Base-by-base conservation (phyloP, 169 alveolate species). In the Eimeria falciformis region DNA sequence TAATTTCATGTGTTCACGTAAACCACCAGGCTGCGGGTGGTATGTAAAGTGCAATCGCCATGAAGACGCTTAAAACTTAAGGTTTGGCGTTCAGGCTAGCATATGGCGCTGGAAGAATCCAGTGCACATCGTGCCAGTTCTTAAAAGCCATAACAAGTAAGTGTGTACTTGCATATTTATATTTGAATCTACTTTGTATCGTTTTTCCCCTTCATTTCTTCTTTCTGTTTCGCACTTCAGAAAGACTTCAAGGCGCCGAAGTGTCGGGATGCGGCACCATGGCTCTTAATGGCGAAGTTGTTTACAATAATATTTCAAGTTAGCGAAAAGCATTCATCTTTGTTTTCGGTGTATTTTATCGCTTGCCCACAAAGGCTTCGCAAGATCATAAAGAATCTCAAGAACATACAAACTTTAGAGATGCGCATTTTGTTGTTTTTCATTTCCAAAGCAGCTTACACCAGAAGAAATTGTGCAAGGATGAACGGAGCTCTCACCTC, bases 211-310 rank as follows among this genome's bases (percentile, higher is more conserved):
- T 25, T 62, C 9, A 18, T 62, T 62, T 9, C 7, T 65, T 65
- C 75, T 11, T 11, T n/a, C n/a, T 21, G n/a, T 6, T 21, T 25
- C 75, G 58, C 2, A 27, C 29, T 50, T 14, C 75, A 86, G 92
- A 45, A 33, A 71, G 89, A 11, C 93, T 88, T 12, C 88, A 78
- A 6, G 93, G 93, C 23, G 93, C 93, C 27, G 89, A 88, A 58
- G 87, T 88, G 43, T 88, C 93, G 23, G 93, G 93, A 18, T 88
- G 93, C 81, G 93, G 89, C 71, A 56, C 89, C 1, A 40, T 88
- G 40, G 93, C 93, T 27, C 89, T 88, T 21, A 75, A 88, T 50
- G 93, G 93, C 47, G 88, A 88, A 58, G 82, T 88, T 14, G 89
- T 75, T 23, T 88, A 75, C 79, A 87, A 33, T 66, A 69, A 73